Base-by-base conservation (phyloP, 345 rosid species). In the Geranium rotundifolium region DNA sequence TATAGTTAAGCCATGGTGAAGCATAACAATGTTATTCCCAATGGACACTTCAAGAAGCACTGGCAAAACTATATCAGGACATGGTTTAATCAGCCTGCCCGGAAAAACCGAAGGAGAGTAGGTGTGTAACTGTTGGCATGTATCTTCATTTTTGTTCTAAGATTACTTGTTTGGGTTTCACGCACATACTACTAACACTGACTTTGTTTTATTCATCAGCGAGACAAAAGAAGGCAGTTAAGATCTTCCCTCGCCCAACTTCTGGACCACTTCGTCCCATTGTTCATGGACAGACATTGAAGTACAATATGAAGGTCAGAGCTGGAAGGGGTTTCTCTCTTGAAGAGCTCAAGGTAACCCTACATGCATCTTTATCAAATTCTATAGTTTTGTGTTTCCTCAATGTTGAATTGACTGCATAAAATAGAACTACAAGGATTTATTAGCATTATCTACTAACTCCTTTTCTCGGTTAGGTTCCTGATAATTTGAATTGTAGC, bases 41-140 rank as follows among this genome's bases (percentile, higher is more conserved):
- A 69, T 63, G 84, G 85, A 16, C 96, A 90, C 67, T 90, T 90
- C 67, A 87, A 80, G 78, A 90, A 87, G 82, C 91, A 87, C 49
- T 89, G 96, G 96, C 95, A 86, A 50, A 87, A 89, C 72, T 83
- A 83, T 69, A 91, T 89, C 8, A 89, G 70, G 78, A 89, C 95
- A 0, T 89, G 96, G 95, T 89, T 89, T 58, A 85, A 89, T 79
- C 96, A 89, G 52, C 96, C 96, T 12, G 96, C 96, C 0, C 76
- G 96, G 46, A 87, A 86, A 69, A 69, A 73, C 18, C 75, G 91
- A 56, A 80, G 97, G 71, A 81, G 95, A 31, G 4, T 70, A 59
- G 91, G 96, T 81, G 41, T 18, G 85, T 77, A 3, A 15, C 54
- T 14, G 7, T 3, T 23, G 46, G 34, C 27, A 1, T 1, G 39